Evolutionary conservation across 164 flowering plant genomes (phyloP).

Genomic region (Magnolia kwangsiensis): DNA sequence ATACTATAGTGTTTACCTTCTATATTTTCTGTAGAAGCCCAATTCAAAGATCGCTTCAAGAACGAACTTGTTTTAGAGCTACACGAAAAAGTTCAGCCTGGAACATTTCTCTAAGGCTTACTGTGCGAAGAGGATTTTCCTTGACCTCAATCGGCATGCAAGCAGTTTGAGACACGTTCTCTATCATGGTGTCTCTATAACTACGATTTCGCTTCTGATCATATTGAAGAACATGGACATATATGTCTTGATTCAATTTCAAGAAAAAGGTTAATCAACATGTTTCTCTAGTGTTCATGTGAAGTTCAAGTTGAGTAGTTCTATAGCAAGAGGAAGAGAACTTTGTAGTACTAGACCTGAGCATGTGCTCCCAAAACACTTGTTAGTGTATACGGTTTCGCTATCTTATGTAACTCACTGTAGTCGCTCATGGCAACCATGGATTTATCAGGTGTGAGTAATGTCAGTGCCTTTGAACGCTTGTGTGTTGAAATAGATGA

Average conservation of each 20-base stretch:
- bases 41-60: background rate
- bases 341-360: slow-evolving; percentile 48
- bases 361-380: slow-evolving; percentile 69
- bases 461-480: slow-evolving; percentile 64
- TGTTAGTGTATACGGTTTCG: slow-evolving; percentile 52
- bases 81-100: slow-evolving; percentile 68
- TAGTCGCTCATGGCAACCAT: slow-evolving; percentile 97
- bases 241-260: background rate
- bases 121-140: slow-evolving; percentile 37
- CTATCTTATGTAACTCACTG: slow-evolving; percentile 69
- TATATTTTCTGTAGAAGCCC: background rate
- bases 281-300: background rate
- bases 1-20: background rate
- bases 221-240: background rate
- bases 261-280: background rate
- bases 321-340: background rate
- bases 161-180: slow-evolving; percentile 36
- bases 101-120: slow-evolving; percentile 57
- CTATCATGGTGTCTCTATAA: slow-evolving; percentile 62
- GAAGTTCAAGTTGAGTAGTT: background rate
- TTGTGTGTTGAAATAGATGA: slow-evolving; percentile 83
- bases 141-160: too few relatives aligned
- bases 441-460: slow-evolving; percentile 60
- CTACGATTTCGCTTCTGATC: slow-evolving; percentile 58
- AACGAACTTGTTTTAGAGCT: slow-evolving; percentile 55